phyloP scores from a whole-genome alignment of 2,329 filamentous ascomycete genomes.

The Grosmannia huntii region DNA sequence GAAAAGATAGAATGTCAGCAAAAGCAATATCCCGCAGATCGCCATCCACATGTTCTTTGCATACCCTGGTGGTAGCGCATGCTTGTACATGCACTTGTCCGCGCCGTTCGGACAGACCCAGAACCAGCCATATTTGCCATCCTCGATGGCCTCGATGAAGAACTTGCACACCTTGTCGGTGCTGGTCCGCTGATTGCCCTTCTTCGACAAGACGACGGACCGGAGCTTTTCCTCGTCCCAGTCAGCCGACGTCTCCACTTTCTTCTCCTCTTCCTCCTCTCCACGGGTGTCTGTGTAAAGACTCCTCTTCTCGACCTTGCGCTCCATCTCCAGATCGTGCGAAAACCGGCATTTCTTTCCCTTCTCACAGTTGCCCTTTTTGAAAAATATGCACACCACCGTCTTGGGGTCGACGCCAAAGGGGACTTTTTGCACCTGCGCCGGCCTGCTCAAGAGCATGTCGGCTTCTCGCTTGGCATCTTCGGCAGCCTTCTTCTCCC shows the following conservation, averaged over 20 bases:
- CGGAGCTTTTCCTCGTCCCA: constrained; percentile 97
- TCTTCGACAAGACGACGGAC: constrained; percentile 85
- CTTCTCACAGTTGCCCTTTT: constrained; percentile 95
- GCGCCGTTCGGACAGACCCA: constrained; percentile 95
- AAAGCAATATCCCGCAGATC: not conserved
- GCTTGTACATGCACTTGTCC: constrained; percentile 97
- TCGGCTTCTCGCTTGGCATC: constrained; percentile 68
- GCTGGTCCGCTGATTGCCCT: constrained; percentile 87
- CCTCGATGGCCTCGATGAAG: constrained; percentile 95
- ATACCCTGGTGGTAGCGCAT: constrained; percentile 87
- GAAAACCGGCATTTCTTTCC: constrained; percentile 97
- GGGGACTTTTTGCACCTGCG: constrained; percentile 93
- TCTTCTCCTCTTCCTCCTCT: constrained; percentile 64
- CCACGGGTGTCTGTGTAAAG: constrained; percentile 76
- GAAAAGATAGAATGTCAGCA: not conserved
- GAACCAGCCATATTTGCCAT: constrained; percentile 99
- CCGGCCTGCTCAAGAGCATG: constrained; percentile 76
- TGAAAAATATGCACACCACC: constrained; percentile 90
- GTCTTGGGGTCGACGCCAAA: constrained; percentile 98
- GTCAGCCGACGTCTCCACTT: constrained; percentile 83
- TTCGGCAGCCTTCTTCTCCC: constrained; percentile 86
- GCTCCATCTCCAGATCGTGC: constrained; percentile 78
- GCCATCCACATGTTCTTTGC: constrained; percentile 23
- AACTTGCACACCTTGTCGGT: constrained; percentile 99
- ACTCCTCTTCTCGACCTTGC: constrained; percentile 85